Base-by-base conservation (phyloP, 1,139 yeast species). In the Kazachstania sp. region DNA sequence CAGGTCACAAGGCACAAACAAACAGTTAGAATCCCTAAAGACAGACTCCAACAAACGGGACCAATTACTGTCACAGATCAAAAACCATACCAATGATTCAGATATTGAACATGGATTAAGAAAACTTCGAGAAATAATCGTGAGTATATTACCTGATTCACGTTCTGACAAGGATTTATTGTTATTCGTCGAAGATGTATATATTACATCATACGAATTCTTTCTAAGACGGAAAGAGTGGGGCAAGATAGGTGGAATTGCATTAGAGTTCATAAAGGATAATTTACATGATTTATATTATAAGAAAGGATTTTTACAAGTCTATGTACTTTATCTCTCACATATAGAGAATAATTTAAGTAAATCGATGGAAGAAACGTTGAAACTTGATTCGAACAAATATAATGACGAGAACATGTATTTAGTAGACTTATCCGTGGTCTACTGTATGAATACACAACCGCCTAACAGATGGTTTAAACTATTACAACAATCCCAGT, bases 51-150 rank as follows among this genome's bases (percentile, higher is more conserved):
- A n/a, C 8, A 49, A 51, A 11, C 46, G 59, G 42, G 47, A 31
- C 4, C 37, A 42, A 5, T 36, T 56, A 9, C 45, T 51, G 23
- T 3, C 35, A 0, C 37, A 41, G 20, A 47, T 57, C 5, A 38
- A 45, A 37, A 40, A 32, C 12, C 41, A 48, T 20, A 32, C 34
- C 1, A 35, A 45, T 8, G 39, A 32, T 12, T 45, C 44, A 23
- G 15, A 43, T 6, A 18, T 53, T 12, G 55, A 47, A n/a, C 57
- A 56, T 44, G 59, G 59, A 1, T 46, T 58, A 30, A 41, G 60
- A 20, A 57, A 57, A 44, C 45, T 58, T n/a, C 49, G 61, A 35
- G 60, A 57, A 45, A 41, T 57, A 8, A 49, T 56, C 16, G 47
- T 57, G 12, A 50, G 55, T 37, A 37, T 48, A 13, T 48, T 36